Percentiles rank a stretch among this genome's conserved stretches.
Conservation (phyloP, 805 yeast species). For the Kodamaea kaohsiungensis region DNA sequence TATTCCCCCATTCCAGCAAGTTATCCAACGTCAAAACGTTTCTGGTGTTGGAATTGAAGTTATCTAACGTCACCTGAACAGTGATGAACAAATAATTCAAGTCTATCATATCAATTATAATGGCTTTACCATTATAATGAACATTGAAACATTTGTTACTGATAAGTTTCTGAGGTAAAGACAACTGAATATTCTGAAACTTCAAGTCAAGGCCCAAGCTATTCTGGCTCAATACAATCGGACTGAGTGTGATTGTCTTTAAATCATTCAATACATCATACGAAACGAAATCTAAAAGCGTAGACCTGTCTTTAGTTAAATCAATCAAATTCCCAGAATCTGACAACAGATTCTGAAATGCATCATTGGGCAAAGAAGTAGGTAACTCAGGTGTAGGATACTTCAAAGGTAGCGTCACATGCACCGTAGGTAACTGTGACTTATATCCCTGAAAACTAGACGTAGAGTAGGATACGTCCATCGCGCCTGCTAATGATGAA, state of each 20-base stretch:
- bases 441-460: conserved; percentile 20
- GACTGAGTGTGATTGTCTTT: conserved; percentile 37
- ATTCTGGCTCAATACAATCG: conserved; percentile 18
- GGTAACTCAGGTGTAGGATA: conserved; percentile 14
- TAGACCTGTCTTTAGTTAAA: neutral
- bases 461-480: conserved; percentile 18
- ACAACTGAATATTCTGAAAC: conserved; percentile 33
- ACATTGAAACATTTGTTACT: conserved; percentile 15
- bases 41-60: conserved; percentile 35
- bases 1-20: conserved; percentile 61
- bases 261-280: conserved; percentile 27
- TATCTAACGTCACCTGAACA: conserved; percentile 40
- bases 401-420: conserved; percentile 27
- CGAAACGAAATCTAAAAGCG: neutral
- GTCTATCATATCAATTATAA: conserved; percentile 58
- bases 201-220: conserved; percentile 1
- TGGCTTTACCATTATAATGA: conserved; percentile 18
- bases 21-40: conserved; percentile 21
- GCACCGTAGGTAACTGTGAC: conserved; percentile 16
- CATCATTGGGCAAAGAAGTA: conserved; percentile 21
- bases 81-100: conserved; percentile 54
- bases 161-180: conserved; percentile 22
- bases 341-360: conserved; percentile 21
- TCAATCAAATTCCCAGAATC: conserved; percentile 25
- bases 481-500: neutral